Base-by-base conservation (phyloP, 257 asterid species). In the Solanum acaule region DNA sequence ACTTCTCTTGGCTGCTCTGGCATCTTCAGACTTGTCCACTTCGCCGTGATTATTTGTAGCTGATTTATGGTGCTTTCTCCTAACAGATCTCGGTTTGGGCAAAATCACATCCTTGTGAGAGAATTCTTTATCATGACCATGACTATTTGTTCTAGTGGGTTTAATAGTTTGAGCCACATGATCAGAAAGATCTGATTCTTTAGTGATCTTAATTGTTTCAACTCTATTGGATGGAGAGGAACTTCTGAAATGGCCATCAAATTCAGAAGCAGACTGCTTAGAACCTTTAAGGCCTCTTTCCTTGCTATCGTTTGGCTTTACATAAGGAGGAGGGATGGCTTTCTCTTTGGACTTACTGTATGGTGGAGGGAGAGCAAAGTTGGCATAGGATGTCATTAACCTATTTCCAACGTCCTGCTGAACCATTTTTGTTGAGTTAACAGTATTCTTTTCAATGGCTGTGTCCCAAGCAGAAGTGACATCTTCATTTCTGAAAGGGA, bases 41-140 rank as follows among this genome's bases (percentile, higher is more conserved):
- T 46, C 90, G 49, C 92, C 88, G 73, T 89, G 65, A 91, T 72
- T 86, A 91, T 76, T 86, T 81, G 94, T 83, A 83, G 93, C 86
- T 86, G 97, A 91, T 90, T 91, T 95, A 46, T 92, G 98, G 90
- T 93, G 95, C 87, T 91, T 97, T 93, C 93, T 93, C 88, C 98
- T 89, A 83, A 88, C 88, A 61, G 98, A 94, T 71, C 98, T 93
- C 9, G 98, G 96, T 90, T 93, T 97, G 33, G 94, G 95, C 85
- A 95, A 90, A 72, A 93, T 91, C 13, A 91, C 93, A 27, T 93
- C 93, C 81, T 90, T 90, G 88, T 88, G 88, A 87, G 87, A 88
- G 18, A 83, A 84, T 76, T 88, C 93, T 38, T 93, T 91, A 65
- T 89, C 94, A 65, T 44, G 90, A 42, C 83, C 87, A 56, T 82